Conservation (phyloP, 1,139 yeast species). For the Kurtzmaniella quercitrusa region DNA sequence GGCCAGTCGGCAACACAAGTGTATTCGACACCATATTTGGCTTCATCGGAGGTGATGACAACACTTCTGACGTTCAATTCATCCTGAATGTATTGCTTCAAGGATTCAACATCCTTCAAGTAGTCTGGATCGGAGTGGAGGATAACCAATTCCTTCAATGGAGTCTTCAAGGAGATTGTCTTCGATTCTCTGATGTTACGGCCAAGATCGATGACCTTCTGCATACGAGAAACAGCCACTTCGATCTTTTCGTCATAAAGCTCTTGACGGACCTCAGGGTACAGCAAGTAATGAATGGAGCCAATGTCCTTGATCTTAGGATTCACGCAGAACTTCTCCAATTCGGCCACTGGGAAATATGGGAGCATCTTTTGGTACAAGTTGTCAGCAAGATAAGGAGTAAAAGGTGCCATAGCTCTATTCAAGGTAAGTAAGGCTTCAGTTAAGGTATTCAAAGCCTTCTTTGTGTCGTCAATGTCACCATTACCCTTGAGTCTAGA, state of each 20-base stretch:
- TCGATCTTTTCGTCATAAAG: conserved; percentile 76
- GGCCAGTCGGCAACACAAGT: conserved; percentile 99
- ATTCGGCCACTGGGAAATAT: conserved; percentile 53
- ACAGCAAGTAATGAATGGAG: conserved; percentile 89
- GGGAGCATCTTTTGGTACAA: conserved; percentile 74
- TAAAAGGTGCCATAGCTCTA: conserved; percentile 98
- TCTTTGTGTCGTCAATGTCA: conserved; percentile 76
- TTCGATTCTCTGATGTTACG: conserved; percentile 96
- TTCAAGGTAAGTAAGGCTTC: conserved; percentile 86
- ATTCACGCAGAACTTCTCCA: conserved; percentile 39
- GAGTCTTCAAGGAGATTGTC: conserved; percentile 89
- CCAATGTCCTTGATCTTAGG: conserved; percentile 52
- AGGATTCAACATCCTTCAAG: conserved; percentile 71
- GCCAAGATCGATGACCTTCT: conserved; percentile 92
- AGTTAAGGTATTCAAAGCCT: conserved; percentile 84
- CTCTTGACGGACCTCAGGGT: conserved; percentile 83
- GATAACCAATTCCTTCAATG: conserved; percentile 83
- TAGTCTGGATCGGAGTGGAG: conserved; percentile 75
- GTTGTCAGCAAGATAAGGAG: conserved; percentile 91
- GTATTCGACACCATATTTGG: conserved; percentile 85
- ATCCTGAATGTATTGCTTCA: conserved; percentile 76
- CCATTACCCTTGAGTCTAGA: conserved; percentile 95
- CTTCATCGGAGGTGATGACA: conserved; percentile 86
- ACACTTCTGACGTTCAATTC: conserved; percentile 91
- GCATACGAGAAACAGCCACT: conserved; percentile 91